Base-by-base conservation (phyloP, 1,139 yeast species). In the Candida dubliniensis region DNA sequence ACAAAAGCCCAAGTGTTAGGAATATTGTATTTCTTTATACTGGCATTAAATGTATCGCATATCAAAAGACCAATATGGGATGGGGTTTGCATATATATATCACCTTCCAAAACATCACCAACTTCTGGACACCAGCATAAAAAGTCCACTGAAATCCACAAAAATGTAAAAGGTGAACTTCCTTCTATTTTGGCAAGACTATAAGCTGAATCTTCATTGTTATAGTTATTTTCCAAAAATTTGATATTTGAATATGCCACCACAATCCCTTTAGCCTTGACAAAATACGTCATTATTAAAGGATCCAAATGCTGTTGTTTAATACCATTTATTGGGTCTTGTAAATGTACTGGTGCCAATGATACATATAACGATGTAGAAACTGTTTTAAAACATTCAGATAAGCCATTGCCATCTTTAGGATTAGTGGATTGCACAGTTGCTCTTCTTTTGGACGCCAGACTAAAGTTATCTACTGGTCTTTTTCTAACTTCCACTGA, bases 1-100 rank as follows among this genome's bases (percentile, higher is more conserved):
- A 86, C 76, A 64, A 91, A 93, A 31, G 71, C 70, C 99, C 99
- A 93, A 42, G 74, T 79, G 34, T 70, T 67, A 13, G 99, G 99
- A 50, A 93, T 89, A 55, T 81, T 82, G 60, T 78, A 84, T 63
- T 87, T 83, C 64, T 87, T 88, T 52, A 93, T 89, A 43, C 95
- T 83, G 30, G 97, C 98, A 67, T 93, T 95, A 71, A 93, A 93
- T 1, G 96, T 88, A 65, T 93, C 98, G 62, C 88, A 93, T 43
- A 93, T 76, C 54, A 93, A 76, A 51, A 93, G 73, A 49, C 98
- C 98, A 58, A 95, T 84, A 61, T 93, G 99, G 8, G 96, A 86
- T 12, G 96, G 96, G 1, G 97, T 85, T 69, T 91, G 97, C 79
- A 93, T 82, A 68, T 89, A 89, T 46, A 87, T 78, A 69, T 82